Evolutionary conservation across 2,329 filamentous ascomycete species (phyloP).

Genomic region (Xylariaceae sp.): DNA sequence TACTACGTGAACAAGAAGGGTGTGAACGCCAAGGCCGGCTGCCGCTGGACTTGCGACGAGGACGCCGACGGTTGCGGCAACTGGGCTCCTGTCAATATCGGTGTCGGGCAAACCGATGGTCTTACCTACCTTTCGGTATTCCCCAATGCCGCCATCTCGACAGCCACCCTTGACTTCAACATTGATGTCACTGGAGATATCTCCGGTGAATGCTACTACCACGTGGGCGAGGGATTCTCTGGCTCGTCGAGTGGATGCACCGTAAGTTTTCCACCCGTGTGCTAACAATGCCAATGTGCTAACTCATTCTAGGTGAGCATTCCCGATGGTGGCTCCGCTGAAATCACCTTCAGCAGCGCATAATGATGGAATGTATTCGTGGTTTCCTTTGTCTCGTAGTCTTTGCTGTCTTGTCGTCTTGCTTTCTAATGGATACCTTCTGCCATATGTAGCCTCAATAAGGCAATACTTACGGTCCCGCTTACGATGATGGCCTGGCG

Average conservation of each 20-base stretch:
- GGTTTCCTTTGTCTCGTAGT: conserved; percentile 19
- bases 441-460: conserved; percentile 26
- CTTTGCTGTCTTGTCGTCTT: conserved; percentile 26
- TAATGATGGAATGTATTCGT: conserved; percentile 17
- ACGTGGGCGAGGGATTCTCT: conserved; percentile 55
- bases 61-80: conserved; percentile 64
- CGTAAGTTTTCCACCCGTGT: conserved; percentile 51
- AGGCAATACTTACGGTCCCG: conserved; percentile 20
- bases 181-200: conserved; percentile 70
- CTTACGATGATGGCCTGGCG: conserved; percentile 23
- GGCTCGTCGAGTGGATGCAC: conserved; percentile 69
- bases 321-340: conserved; percentile 37
- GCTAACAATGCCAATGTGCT: conserved; percentile 17
- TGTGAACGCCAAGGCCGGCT: conserved; percentile 61
- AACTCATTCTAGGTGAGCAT: conserved; percentile 38
- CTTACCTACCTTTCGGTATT: conserved; percentile 79
- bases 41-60: conserved; percentile 62
- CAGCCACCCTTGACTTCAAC: conserved; percentile 68
- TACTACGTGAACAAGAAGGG: conserved; percentile 94
- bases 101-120: conserved; percentile 65
- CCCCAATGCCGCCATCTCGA: conserved; percentile 74
- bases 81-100: conserved; percentile 82
- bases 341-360: conserved; percentile 40
- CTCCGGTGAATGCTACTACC: conserved; percentile 58
- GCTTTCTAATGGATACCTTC: conserved; percentile 32